phyloP scores from a whole-genome alignment of 2,329 filamentous ascomycete genomes.

The Alternaria arborescens region DNA sequence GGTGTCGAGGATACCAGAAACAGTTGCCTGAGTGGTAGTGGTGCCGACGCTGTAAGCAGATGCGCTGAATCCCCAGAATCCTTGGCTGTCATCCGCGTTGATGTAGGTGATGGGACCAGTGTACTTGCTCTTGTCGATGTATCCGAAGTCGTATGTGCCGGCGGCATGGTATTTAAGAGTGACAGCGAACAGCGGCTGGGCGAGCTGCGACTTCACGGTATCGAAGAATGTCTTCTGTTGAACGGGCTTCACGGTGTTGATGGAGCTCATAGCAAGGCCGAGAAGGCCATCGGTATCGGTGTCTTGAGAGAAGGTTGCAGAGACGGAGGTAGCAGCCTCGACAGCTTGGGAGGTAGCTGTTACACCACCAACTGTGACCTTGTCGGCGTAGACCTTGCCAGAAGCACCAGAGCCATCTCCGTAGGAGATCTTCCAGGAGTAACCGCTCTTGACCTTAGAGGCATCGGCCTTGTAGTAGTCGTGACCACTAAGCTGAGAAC shows the following conservation, averaged over 20 bases:
- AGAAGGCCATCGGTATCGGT: slow-evolving; percentile 66
- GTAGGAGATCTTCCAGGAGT: slow-evolving; percentile 69
- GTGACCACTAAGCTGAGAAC: slow-evolving; percentile 62
- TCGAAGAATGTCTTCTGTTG: slow-evolving; percentile 68
- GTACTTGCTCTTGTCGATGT: slow-evolving; percentile 67
- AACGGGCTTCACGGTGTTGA: slow-evolving; percentile 65
- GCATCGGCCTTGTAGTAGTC: slow-evolving; percentile 63
- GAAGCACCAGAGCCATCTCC: slow-evolving; percentile 70
- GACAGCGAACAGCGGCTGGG: slow-evolving; percentile 65
- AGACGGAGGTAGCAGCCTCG: slow-evolving; percentile 69
- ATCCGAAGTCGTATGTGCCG: slow-evolving; percentile 66
- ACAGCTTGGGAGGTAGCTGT: slow-evolving; percentile 69
- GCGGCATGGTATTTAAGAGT: slow-evolving; percentile 61
- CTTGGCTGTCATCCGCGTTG: slow-evolving; percentile 64
- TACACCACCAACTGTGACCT: slow-evolving; percentile 68
- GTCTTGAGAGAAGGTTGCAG: slow-evolving; percentile 61
- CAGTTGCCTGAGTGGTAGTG: slow-evolving; percentile 49
- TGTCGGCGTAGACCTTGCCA: slow-evolving; percentile 72
- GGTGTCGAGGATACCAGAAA: slow-evolving; percentile 72
- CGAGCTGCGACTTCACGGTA: slow-evolving; percentile 62
- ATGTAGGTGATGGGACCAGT: slow-evolving; percentile 66
- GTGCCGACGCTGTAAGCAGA: slow-evolving; percentile 65
- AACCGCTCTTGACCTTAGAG: slow-evolving; percentile 58
- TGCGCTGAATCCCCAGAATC: slow-evolving; percentile 70
- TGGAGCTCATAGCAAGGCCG: slow-evolving; percentile 66